Evolutionary conservation across 2,329 filamentous ascomycete species (phyloP), one percentile per base, ranked within the genome.

Genomic region (Teratosphaeria epicoccoides): DNA sequence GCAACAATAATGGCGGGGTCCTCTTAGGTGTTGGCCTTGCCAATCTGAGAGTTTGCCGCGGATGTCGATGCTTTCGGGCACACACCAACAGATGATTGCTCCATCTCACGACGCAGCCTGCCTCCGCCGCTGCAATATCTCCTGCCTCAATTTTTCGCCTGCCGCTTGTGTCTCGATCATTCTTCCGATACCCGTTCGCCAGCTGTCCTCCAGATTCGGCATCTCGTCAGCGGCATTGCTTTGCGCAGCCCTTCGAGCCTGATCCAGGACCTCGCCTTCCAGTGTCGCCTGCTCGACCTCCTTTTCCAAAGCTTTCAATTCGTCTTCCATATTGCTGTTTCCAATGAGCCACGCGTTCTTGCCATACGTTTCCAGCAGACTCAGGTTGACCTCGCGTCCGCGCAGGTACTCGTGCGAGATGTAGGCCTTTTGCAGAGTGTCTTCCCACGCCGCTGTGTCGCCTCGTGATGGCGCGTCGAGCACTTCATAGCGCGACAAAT

Each of bases 271-370:
- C 65, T 96, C 89, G 46, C 89, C 78, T 58, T 86, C 81, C 53
- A 78, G 75, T 67, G 83, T 84, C 20, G 79, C 72, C 37, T 74
- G 76, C 12, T 81, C 83, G 47, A 97, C 74, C 62, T 95, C 88
- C 44, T 75, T 75, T 75, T 97, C 91, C 24, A 94, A 64, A 11
- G 68, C 68, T 48, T 77, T 76, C 49, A 94, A 70, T 43, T 88
- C 78, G 43, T 81, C 80, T 70, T 96, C 91, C 20, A 89, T 69
- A 59, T 87, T 82, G 61, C 84, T 81, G 69, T 98, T 98, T 5
- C 81, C 81, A 7, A 95, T 78, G 51, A 98, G 76, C 91, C 93
- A 97, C 9, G 88, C 85, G 68, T 95, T 95, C 71, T 88, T 88
- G 59, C 91, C 93, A 68, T 84, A 84, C 48, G 77, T 77, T 62